Evolutionary conservation across 768 basidiomycete genomes (phyloP), one percentile per base, ranked within the genome.

Genomic region (Termitomyces sp.): DNA sequence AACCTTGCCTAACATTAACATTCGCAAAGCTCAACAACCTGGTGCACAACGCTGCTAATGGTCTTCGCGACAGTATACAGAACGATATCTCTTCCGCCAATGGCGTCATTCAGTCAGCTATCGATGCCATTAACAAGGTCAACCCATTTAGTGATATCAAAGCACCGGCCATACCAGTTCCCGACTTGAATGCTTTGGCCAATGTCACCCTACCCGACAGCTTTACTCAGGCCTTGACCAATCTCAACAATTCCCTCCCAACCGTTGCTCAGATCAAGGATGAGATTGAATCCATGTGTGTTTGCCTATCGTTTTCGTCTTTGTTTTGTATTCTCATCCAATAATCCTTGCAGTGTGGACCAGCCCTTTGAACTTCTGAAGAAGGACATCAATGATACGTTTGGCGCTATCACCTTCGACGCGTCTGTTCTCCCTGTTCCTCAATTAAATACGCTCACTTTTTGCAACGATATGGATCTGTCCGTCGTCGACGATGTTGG

Each of bases 291-390:
- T 70, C 75, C 53, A 70, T 95, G 92, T 94, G 70, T 66, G 89
- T 79, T 34, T 30, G n/a, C 13, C 16, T 46, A 4, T 24, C 4
- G 37, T 22, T 20, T 20, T 33, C 43, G 18, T 26, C 18, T 6
- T 47, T 45, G 45, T 45, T 49, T 45, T 12, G 24, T 22, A 36
- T 22, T 54, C 16, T 27, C 50, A 57, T 51, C 57, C 24, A 53
- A 58, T 26, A 53, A n/a, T 20, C 60, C 55, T 32, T 24, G 9
- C 59, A 93, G 89, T 55, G 82, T 97, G 62, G 85, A 90, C 67
- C 87, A 82, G 0, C 96, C 96, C 0, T 97, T 98, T 67, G 91
- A 97, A 66, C 76, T 84, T 3, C 71, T 98, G 53, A 97, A 95
- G 71, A 77, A 84, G 59, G 91, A 95, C 50, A 94, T 98, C 71